Percentiles rank a stretch among this genome's conserved stretches.
Conservation (phyloP, 2,329 filamentous ascomycete species). For the Colletotrichum sp. region DNA sequence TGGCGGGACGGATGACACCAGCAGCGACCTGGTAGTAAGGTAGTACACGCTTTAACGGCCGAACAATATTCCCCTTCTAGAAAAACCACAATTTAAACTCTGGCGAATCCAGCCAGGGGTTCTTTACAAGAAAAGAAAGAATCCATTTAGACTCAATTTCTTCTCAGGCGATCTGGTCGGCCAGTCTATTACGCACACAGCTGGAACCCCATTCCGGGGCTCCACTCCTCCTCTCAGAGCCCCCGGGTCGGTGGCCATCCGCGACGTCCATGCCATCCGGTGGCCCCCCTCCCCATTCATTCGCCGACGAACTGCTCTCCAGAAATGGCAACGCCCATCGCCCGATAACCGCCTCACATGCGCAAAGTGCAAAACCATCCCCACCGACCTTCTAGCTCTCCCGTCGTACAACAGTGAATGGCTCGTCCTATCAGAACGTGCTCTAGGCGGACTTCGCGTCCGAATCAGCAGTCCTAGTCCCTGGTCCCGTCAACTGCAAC, state of each 20-base stretch:
- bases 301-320: slow-evolving; percentile 15
- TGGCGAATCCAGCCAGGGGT: background rate
- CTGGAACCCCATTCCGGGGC: slow-evolving; percentile 2
- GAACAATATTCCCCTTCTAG: background rate
- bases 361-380: background rate
- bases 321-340: slow-evolving; percentile 5
- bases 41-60: background rate
- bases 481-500: background rate
- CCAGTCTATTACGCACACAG: slow-evolving; percentile 8
- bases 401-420: background rate
- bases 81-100: background rate
- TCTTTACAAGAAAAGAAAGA: background rate
- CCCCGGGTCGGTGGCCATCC: slow-evolving; percentile 5
- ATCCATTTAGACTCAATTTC: background rate
- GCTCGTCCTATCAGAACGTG: slow-evolving; percentile 1
- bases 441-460: background rate
- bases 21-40: background rate
- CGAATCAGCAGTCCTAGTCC: background rate
- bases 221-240: background rate
- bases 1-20: background rate
- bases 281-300: background rate
- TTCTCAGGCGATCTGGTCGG: background rate
- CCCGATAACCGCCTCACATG: background rate
- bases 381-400: background rate
- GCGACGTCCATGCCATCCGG: background rate